Percentiles rank a stretch among this genome's conserved stretches.
These are phyloP conservation scores for Calonectria leucothoes DNA, from an alignment of 2,329 filamentous ascomycete species.

Conservation along the genomic window DNA sequence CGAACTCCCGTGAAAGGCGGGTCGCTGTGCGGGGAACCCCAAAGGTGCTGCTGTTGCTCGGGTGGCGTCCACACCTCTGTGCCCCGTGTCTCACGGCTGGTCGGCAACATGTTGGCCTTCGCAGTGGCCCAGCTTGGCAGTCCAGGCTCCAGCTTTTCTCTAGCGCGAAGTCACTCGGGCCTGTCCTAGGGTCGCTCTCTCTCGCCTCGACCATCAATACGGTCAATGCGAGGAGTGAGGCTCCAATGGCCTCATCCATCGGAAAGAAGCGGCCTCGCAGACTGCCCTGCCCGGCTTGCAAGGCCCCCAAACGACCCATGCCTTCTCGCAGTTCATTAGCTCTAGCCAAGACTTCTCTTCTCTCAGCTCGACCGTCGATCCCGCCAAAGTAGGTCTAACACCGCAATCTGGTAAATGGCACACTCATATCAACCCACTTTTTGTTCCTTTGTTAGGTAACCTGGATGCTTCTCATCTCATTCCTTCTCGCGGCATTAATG, in stretches of 20 bases:
- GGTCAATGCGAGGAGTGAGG: slow-evolving; percentile 14
- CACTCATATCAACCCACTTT: slow-evolving; percentile 19
- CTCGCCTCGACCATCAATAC: background rate
- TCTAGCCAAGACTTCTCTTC: background rate
- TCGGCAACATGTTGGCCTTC: background rate
- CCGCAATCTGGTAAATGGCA: background rate
- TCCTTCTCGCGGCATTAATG: background rate
- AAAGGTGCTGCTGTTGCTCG: background rate
- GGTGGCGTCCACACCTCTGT: slow-evolving; percentile 2
- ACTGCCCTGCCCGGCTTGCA: background rate
- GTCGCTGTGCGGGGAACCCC: background rate
- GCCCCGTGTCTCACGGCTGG: background rate
- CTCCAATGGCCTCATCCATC: background rate
- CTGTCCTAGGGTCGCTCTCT: background rate
- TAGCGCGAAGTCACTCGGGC: background rate
- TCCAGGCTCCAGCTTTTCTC: background rate
- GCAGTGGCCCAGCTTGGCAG: background rate
- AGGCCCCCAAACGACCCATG: background rate
- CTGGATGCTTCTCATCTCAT: background rate
- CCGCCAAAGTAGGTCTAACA: background rate
- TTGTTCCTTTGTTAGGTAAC: slow-evolving; percentile 10
- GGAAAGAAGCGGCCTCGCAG: background rate
- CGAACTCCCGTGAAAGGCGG: background rate
- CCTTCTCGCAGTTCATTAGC: background rate
- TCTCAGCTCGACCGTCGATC: background rate